Evolutionary conservation across 441 rosid species (phyloP), one percentile per base, ranked within the genome.

Genomic region (Erodium chrysanthum): DNA sequence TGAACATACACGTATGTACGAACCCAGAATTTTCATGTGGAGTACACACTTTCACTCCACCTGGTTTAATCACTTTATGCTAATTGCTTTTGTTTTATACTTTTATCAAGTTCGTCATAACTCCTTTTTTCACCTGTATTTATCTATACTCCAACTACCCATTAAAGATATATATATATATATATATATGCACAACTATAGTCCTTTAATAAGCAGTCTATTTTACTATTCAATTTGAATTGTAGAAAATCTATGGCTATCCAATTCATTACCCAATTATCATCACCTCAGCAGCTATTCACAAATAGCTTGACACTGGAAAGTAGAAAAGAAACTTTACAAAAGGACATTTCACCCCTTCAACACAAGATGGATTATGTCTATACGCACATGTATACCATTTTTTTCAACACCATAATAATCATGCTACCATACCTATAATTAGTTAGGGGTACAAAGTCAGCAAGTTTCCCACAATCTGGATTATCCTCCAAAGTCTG

Each of bases 401-500:
- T 23, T 23, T 27, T 25, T 60, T 25, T 60, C 12, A 60, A 25
- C 25, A 14, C 5, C 7, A 68, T 23, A 22, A 42, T 21, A 22
- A 22, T 18, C 48, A 56, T 37, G 42, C 37, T 23, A 44, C 17
- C 70, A 9, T 70, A 86, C 99, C 96, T 84, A 75, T 82, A 94
- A 78, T 88, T 91, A 67, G 96, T 91, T 61, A 91, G 82, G 64
- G 96, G 96, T 70, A 71, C 60, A 67, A 88, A 94, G 75, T 83
- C 82, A 73, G 94, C 85, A 50, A 94, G 91, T 77, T 83, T 88
- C 75, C 97, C 97, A 72, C 83, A 68, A 67, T 83, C 86, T 69
- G 87, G 78, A 75, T 84, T 85, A 76, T 89, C 89, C 82, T 87
- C 97, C 68, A 94, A 87, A 77, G 81, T 88, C 74, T 87, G 97